A percentile compares a stretch with the other conserved stretches of the same genome.
Evolutionary conservation across 768 basidiomycete genomes (phyloP).

Genomic region (Dioszegia crocea): DNA sequence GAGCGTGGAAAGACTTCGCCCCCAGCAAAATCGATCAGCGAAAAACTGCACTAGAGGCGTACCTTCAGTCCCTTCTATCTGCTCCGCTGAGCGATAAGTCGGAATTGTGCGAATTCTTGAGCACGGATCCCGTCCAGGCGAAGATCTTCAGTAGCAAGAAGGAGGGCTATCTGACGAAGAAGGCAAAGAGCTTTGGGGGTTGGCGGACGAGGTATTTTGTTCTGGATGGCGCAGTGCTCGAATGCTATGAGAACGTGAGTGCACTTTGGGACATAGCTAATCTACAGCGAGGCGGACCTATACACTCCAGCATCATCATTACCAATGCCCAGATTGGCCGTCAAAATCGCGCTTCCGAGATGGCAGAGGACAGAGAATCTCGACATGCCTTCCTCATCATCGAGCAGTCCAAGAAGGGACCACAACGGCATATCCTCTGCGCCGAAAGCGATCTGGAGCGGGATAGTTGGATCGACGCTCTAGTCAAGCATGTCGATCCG

Average conservation of each 20-base stretch:
- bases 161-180: slow-evolving; percentile 91
- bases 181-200: slow-evolving; percentile 95
- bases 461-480: slow-evolving; percentile 89
- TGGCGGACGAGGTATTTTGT: slow-evolving; percentile 97
- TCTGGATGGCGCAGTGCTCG: slow-evolving; percentile 78
- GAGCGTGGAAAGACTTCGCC: slow-evolving; percentile 93
- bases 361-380: slow-evolving; percentile 86
- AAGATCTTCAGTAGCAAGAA: slow-evolving; percentile 69
- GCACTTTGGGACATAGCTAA: not conserved
- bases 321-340: slow-evolving; percentile 95
- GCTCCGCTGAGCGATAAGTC: slow-evolving; percentile 81
- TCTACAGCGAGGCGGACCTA: slow-evolving; percentile 77
- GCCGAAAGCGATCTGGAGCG: slow-evolving; percentile 92
- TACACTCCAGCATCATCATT: slow-evolving; percentile 83
- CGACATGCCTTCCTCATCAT: slow-evolving; percentile 97
- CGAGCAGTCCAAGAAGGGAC: slow-evolving; percentile 53
- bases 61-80: slow-evolving; percentile 75
- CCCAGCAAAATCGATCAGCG: slow-evolving; percentile 94
- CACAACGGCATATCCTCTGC: slow-evolving; percentile 82
- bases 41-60: slow-evolving; percentile 70
- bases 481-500: slow-evolving; percentile 69
- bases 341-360: slow-evolving; percentile 63
- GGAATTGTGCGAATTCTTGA: slow-evolving; percentile 87
- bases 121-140: slow-evolving; percentile 77
- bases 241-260: slow-evolving; percentile 93